These are phyloP conservation scores for Vinca minor DNA, from an alignment of 257 asterid species.

Conservation along the genomic window DNA sequence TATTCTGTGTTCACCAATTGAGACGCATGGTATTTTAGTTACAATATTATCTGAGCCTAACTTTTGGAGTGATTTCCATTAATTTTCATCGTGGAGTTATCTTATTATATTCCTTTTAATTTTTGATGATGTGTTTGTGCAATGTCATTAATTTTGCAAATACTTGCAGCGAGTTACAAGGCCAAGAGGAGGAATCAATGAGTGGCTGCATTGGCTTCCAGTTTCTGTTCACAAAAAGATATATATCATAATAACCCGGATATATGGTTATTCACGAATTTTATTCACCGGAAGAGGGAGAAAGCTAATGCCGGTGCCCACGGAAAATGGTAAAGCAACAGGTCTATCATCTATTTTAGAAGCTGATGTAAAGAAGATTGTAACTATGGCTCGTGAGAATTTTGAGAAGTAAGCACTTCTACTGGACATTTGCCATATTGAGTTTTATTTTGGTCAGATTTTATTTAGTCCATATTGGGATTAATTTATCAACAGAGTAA, in stretches of 20 bases:
- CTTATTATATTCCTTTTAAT: background rate
- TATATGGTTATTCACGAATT: slow-evolving; percentile 41
- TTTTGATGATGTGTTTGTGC: background rate
- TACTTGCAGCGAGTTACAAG: slow-evolving; percentile 77
- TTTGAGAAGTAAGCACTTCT: slow-evolving; percentile 62
- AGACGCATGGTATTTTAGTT: background rate
- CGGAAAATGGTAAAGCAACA: slow-evolving; percentile 41
- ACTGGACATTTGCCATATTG: background rate
- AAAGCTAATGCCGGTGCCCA: slow-evolving; percentile 28
- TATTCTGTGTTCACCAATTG: background rate
- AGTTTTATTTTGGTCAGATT: background rate
- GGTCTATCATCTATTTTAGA: slow-evolving; percentile 80
- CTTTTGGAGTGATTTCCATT: background rate
- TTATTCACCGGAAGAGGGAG: slow-evolving; percentile 42
- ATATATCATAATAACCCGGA: slow-evolving; percentile 48
- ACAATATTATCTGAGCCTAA: no score
- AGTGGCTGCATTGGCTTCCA: slow-evolving; percentile 92
- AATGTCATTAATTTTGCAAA: slow-evolving; percentile 11
- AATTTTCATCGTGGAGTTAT: background rate
- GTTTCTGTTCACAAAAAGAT: slow-evolving; percentile 74
- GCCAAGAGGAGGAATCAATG: slow-evolving; percentile 93
- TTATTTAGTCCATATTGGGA: background rate
- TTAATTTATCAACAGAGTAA: background rate
- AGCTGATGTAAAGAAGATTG: slow-evolving; percentile 76
- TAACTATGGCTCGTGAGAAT: slow-evolving; percentile 70